Base-by-base conservation (phyloP, 169 alveolate species). In the Theileria orientalis region DNA sequence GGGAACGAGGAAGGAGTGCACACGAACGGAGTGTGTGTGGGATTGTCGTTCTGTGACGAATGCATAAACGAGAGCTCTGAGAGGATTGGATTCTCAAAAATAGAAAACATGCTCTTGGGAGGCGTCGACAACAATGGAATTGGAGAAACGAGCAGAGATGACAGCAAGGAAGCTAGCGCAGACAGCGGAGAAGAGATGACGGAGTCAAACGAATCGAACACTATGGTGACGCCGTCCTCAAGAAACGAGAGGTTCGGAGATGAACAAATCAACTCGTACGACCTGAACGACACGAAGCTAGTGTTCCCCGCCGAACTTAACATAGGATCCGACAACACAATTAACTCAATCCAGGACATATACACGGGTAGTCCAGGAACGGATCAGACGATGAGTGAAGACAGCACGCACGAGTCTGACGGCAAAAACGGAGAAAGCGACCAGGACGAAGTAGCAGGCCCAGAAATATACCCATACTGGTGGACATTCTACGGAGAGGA, bases 381-480 rank as follows among this genome's bases (percentile, higher is more conserved):
- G n/a, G n/a, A n/a, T 5, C 5, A 37, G 44, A 37, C 44, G 44
- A 37, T 37, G 16, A 37, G 9, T 9, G 44, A 37, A 9, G 9
- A 37, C 44, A 9, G 44, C 5, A 9, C 44, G 16, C 44, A 37
- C 44, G 16, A 37, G 44, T 23, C 19, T 46, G 42, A 32, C 9
- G 68, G 68, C 3, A 7, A 14, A 30, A 40, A 40, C 27, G 57
- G 37, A 44, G 19, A 27, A 42, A 23, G 57, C 16, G 54, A 23
- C 63, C 37, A 21, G 42, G 46, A n/a, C n/a, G n/a, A n/a, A n/a
- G n/a, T n/a, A n/a, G n/a, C n/a, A n/a, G n/a, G n/a, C n/a, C n/a
- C n/a, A n/a, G 87, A 79, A 47, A 74, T 79, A 29, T 40, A 67
- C 67, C 87, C 87, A 59, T 79, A 68, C 41, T 79, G 87, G 87